A percentile compares a stretch with the other conserved stretches of the same genome.
phyloP scores from a whole-genome alignment of 352 stramenopile species.

The Phytophthora hibernalis region DNA sequence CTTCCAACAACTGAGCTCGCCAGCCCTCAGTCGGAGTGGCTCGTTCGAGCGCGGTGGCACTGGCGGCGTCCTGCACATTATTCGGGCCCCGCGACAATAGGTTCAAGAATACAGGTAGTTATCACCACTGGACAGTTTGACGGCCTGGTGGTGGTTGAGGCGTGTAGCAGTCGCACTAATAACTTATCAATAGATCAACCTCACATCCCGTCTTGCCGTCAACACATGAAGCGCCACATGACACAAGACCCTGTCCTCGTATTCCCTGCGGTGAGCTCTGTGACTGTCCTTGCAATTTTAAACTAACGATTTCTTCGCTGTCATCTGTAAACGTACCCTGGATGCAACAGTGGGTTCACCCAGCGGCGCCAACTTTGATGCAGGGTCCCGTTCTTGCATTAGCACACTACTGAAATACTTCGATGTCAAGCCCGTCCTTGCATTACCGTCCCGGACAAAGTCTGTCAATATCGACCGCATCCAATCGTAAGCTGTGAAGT shows the following conservation, averaged over 20 bases:
- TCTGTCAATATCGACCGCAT: constrained; percentile 15
- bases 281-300: no score
- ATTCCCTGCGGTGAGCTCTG: no score
- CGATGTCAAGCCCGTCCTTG: constrained; percentile 19
- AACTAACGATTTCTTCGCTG: no score
- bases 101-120: not conserved
- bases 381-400: constrained; percentile 21
- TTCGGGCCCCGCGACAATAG: constrained; percentile 22
- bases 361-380: not conserved
- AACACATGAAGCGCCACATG: not conserved
- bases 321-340: no score
- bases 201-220: not conserved
- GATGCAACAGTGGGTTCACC: no score
- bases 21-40: constrained; percentile 9
- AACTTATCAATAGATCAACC: constrained; percentile 21
- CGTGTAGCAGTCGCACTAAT: constrained; percentile 11
- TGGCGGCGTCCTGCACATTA: constrained; percentile 27
- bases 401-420: constrained; percentile 34
- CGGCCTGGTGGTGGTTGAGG: constrained; percentile 1
- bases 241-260: no score
- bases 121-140: not conserved
- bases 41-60: constrained; percentile 20
- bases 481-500: constrained; percentile 24
- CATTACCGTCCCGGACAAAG: constrained; percentile 5
- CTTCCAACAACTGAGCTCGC: constrained; percentile 23